Evolutionary conservation across 192 early-diverging fungal species (phyloP).

Genomic region (Lobulomyces angularis): DNA sequence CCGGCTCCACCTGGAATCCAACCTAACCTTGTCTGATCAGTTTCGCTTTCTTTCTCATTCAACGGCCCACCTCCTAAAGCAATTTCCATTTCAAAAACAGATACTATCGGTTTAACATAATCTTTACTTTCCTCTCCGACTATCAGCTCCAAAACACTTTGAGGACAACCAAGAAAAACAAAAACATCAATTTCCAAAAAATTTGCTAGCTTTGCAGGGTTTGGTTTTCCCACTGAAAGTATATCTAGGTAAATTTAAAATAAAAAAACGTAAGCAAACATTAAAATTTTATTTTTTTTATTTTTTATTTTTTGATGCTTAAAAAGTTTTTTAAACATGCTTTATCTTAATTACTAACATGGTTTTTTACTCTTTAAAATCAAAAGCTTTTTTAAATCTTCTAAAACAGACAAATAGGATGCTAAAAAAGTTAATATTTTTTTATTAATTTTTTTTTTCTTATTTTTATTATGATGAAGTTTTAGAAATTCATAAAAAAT

Average conservation of each 20-base stretch:
- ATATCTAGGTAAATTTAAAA: too few relatives aligned
- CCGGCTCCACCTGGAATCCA: constrained; percentile 30
- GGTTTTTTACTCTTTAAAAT: constrained; percentile 60
- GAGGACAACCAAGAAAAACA: constrained; percentile 85
- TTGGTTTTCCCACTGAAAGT: constrained; percentile 87
- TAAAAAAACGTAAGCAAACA: too few relatives aligned
- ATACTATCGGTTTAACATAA: constrained; percentile 84
- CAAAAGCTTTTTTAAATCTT: constrained; percentile 66
- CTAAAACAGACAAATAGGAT: constrained; percentile 72
- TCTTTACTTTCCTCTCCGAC: constrained; percentile 84
- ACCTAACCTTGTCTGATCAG: constrained; percentile 2
- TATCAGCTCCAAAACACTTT: constrained; percentile 87
- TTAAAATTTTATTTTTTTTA: too few relatives aligned
- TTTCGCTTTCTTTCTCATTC: constrained; percentile 9
- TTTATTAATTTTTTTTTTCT: too few relatives aligned
- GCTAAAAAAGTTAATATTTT: constrained; percentile 26
- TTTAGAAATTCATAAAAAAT: not conserved
- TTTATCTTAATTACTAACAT: too few relatives aligned
- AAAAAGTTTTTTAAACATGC: too few relatives aligned
- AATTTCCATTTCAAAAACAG: constrained; percentile 81
- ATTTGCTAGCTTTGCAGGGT: constrained; percentile 91
- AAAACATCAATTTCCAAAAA: constrained; percentile 91
- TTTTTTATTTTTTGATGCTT: too few relatives aligned
- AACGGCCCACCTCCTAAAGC: constrained; percentile 61
- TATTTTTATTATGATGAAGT: not conserved